A percentile compares a stretch with the other conserved stretches of the same genome.
Conservation (phyloP, 805 yeast species). For the Dipodascus geniculatus region DNA sequence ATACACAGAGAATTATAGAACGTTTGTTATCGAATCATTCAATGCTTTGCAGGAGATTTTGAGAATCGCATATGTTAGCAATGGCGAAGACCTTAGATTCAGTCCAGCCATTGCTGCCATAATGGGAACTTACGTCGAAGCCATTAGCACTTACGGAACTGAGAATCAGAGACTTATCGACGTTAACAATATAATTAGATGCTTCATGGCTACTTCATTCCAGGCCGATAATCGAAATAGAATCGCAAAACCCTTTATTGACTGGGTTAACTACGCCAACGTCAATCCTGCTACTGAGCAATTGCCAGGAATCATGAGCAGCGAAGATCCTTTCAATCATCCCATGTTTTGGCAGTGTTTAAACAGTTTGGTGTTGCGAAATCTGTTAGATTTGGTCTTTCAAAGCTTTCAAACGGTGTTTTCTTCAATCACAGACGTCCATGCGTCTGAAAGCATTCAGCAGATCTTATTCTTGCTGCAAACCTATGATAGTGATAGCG, state of each 20-base stretch:
- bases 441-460: constrained; percentile 5
- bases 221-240: constrained; percentile 4
- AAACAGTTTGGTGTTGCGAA: constrained; percentile 13
- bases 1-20: constrained; percentile 8
- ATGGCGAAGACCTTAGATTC: constrained; percentile 4
- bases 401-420: constrained; percentile 12
- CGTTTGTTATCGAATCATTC: constrained; percentile 7
- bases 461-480: neutral
- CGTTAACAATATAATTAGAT: constrained; percentile 14
- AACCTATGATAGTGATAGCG: neutral
- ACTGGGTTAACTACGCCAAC: constrained; percentile 21
- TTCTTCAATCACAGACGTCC: neutral
- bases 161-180: constrained; percentile 10
- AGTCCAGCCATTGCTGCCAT: constrained; percentile 4
- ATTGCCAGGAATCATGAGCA: constrained; percentile 12
- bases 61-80: constrained; percentile 2
- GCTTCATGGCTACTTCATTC: constrained; percentile 17
- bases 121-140: constrained; percentile 5
- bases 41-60: constrained; percentile 8
- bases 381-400: constrained; percentile 8
- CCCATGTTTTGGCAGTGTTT: constrained; percentile 16
- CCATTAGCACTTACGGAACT: neutral
- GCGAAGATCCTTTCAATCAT: constrained; percentile 11
- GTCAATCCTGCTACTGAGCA: constrained; percentile 14
- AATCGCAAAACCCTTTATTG: constrained; percentile 15